Evolutionary conservation across 192 early-diverging fungal genomes (phyloP).

Genomic region (Mortierella alpina): DNA sequence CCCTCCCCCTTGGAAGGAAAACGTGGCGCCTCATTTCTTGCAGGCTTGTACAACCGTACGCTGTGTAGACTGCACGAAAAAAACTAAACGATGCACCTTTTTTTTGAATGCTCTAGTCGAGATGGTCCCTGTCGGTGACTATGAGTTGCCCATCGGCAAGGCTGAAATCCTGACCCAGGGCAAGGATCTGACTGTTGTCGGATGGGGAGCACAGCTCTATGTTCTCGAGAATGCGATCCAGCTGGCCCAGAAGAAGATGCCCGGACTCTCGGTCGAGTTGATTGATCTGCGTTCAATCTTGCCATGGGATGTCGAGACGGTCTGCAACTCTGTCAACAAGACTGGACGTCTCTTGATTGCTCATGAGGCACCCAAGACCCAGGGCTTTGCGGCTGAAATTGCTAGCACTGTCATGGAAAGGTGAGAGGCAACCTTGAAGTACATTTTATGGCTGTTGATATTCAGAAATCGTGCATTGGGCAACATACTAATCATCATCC

Average conservation of each 20-base stretch:
- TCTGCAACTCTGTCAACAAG: conserved; percentile 90
- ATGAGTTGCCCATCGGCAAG: conserved; percentile 88
- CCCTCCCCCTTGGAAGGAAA: neutral
- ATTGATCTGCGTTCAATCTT: conserved; percentile 93
- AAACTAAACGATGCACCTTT: neutral
- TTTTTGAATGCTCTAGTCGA: conserved; percentile 70
- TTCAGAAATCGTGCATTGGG: too few species aligned
- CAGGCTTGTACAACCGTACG: neutral
- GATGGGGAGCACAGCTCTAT: conserved; percentile 94
- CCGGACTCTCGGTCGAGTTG: conserved; percentile 87
- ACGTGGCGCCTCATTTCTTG: conserved; percentile 8
- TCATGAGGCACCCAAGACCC: conserved; percentile 92
- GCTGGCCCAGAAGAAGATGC: conserved; percentile 86
- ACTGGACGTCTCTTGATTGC: conserved; percentile 93
- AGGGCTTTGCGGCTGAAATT: conserved; percentile 93
- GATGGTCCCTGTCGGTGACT: conserved; percentile 93
- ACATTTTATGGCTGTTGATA: neutral
- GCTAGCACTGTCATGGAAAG: conserved; percentile 87
- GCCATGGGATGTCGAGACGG: conserved; percentile 93
- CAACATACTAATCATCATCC: neutral
- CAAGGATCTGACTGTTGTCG: conserved; percentile 90
- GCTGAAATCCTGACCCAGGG: conserved; percentile 89
- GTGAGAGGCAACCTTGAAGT: neutral
- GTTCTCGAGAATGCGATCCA: conserved; percentile 91
- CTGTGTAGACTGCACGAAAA: neutral